These are phyloP conservation scores for Coriaria nepalensis DNA, from an alignment of 306 rosid genomes.

Conservation along the genomic window DNA sequence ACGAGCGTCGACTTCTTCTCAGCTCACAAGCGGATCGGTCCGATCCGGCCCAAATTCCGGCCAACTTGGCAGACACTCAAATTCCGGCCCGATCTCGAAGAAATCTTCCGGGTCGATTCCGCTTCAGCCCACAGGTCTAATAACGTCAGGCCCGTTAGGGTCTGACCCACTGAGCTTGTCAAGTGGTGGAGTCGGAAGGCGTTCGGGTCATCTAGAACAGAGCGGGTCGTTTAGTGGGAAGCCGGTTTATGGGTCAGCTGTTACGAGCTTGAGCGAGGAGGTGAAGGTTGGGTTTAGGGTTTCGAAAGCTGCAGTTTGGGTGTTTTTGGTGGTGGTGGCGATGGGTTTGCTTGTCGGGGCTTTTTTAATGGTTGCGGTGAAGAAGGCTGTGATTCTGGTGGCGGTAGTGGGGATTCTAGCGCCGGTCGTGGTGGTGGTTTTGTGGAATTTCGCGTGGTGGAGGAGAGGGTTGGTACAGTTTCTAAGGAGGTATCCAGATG, in stretches of 20 bases:
- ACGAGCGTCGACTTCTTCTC: slow-evolving; percentile 61
- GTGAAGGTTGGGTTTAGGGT: slow-evolving; percentile 57
- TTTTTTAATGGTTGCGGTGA: slow-evolving; percentile 83
- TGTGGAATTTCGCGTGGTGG: slow-evolving; percentile 65
- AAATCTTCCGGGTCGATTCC: slow-evolving; percentile 57
- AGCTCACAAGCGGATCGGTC: slow-evolving; percentile 44
- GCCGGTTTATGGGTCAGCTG: slow-evolving; percentile 63
- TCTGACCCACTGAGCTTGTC: slow-evolving; percentile 45
- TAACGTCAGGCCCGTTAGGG: slow-evolving; percentile 70
- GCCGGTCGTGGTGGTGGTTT: slow-evolving; percentile 30
- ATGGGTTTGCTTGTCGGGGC: slow-evolving; percentile 78
- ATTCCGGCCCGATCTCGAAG: slow-evolving; percentile 42
- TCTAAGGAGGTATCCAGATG: slow-evolving; percentile 69
- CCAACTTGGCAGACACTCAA: slow-evolving; percentile 26
- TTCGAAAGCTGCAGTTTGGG: slow-evolving; percentile 73
- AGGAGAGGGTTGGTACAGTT: slow-evolving; percentile 61
- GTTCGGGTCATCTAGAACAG: slow-evolving; percentile 41
- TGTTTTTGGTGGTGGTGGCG: slow-evolving; percentile 51
- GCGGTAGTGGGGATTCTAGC: slow-evolving; percentile 41
- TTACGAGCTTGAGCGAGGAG: slow-evolving; percentile 55
- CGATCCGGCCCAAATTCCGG: slow-evolving; percentile 91
- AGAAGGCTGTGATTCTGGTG: slow-evolving; percentile 57
- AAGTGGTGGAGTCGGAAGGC: slow-evolving; percentile 20
- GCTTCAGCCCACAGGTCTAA: slow-evolving; percentile 51
- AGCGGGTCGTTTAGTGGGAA: slow-evolving; percentile 31